Evolutionary conservation across 108 stramenopile species (phyloP), one percentile per base, ranked within the genome.

Genomic region (Hondaea fermentalgiana): DNA sequence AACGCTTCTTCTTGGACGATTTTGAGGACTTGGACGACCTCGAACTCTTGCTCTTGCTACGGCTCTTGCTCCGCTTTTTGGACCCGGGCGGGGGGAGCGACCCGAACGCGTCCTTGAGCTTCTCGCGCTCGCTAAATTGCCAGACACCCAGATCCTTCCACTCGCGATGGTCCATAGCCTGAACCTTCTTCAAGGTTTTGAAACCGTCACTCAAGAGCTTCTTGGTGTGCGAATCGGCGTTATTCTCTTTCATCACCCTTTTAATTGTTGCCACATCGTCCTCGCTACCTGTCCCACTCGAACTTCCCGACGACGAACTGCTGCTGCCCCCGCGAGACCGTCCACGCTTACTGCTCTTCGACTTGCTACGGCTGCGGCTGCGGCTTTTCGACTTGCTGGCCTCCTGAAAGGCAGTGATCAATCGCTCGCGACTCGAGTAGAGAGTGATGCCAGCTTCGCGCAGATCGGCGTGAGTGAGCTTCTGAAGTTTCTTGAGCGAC

Each of bases 281-380:
- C 10, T 28, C 25, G 42, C 64, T 45, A 16, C 76, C 76, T 12
- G 64, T 23, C 35, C 64, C 42, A 23, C 49, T 53, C 19, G 76
- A 83, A 3, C 64, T 69, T 14, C 64, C 42, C 3, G 42, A 69
- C 12, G 64, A 69, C 25, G 35, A 42, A 23, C 64, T 69, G 3
- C 35, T 42, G 42, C 64, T 69, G 8, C 17, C 17, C 10, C 64
- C 17, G 64, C 49, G 51, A 4, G 76, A 83, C 45, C 76, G 49
- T 2, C 51, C 28, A 45, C 76, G 76, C 45, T 53, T 83, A 3
- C 51, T 47, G 76, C 51, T 47, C 51, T 47, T 53, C 19, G 49
- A 53, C n/a, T 23, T 47, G 51, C 76, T 83, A 23, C 76, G 76
- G 51, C 76, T 83, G 76, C 76, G 76, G 76, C 76, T 83, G 12